Percentiles rank a stretch among this genome's conserved stretches.
Conservation (phyloP, 2,329 filamentous ascomycete genomes). For the Diplodia corticola region DNA sequence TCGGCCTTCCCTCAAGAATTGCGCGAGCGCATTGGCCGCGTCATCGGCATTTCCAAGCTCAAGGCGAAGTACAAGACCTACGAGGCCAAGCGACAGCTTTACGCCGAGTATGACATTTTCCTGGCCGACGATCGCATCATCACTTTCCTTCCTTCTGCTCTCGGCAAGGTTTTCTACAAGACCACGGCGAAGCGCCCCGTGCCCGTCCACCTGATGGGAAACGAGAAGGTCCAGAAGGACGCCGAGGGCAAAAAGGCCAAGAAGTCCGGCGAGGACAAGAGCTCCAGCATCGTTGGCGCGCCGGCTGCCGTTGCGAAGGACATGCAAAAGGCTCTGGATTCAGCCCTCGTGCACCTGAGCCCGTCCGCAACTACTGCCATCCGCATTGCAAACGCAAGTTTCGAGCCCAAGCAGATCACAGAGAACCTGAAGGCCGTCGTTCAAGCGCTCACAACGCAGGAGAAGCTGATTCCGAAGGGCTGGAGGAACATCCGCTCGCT, state of each 20-base stretch:
- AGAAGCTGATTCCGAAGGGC: slow-evolving; percentile 79
- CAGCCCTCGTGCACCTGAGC: slow-evolving; percentile 78
- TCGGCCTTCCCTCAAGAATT: slow-evolving; percentile 57
- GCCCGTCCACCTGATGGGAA: slow-evolving; percentile 71
- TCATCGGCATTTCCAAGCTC: slow-evolving; percentile 82
- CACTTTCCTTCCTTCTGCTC: slow-evolving; percentile 67
- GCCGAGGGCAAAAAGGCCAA: slow-evolving; percentile 47
- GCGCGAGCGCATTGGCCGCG: slow-evolving; percentile 51
- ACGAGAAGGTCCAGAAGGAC: slow-evolving; percentile 62
- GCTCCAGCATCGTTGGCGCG: slow-evolving; percentile 51
- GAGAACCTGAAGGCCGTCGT: slow-evolving; percentile 76
- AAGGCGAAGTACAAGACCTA: slow-evolving; percentile 88
- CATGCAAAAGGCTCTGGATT: slow-evolving; percentile 72
- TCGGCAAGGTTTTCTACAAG: slow-evolving; percentile 95
- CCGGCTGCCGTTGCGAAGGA: slow-evolving; percentile 73
- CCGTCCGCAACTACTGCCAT: slow-evolving; percentile 79
- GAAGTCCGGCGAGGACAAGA: slow-evolving; percentile 34
- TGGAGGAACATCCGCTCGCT: slow-evolving; percentile 84
- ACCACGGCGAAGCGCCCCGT: slow-evolving; percentile 80
- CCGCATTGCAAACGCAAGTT: slow-evolving; percentile 73
- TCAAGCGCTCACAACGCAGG: slow-evolving; percentile 55
- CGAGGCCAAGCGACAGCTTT: slow-evolving; percentile 77
- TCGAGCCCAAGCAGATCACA: slow-evolving; percentile 72
- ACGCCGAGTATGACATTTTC: slow-evolving; percentile 87
- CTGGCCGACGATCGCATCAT: slow-evolving; percentile 86